Evolutionary conservation across 2,329 filamentous ascomycete species (phyloP), one percentile per base, ranked within the genome.

Genomic region (Thielaviopsis populi): DNA sequence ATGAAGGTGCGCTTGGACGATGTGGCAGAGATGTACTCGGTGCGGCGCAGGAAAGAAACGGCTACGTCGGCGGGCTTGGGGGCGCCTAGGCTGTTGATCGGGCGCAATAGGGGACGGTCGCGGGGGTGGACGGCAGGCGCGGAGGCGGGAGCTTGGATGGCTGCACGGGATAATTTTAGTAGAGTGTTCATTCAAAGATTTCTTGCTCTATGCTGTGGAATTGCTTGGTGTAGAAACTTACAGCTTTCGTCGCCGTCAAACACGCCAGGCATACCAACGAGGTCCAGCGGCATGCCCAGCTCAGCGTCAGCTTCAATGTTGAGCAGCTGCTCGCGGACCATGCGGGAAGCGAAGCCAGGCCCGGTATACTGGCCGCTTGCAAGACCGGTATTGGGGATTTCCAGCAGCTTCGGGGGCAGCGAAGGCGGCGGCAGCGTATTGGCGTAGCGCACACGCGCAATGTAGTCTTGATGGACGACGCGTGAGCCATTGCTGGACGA

Each of bases 231-330:
- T n/a, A 62, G 56, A 48, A 65, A 76, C 80, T 73, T 80, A 96
- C 91, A 90, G 76, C 87, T 87, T 78, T 97, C 92, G 73, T 97
- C 91, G 65, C 91, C 92, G 70, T 97, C 86, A 71, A 97, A 96
- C 65, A 97, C 86, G 37, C 91, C 91, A 6, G 92, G 92, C 77
- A 97, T 89, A 70, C 94, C 94, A 65, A 97, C 88, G 69, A 99
- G 77, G 73, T 97, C 92, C 72, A 99, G 84, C 66, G 91, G 91
- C 94, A 99, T 97, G 65, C 94, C 94, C 69, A 97, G 82, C 78
- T 99, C 94, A 8, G 91, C 94, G 82, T 99, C 94, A 37, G 91
- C 91, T 75, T 99, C 94, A 67, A 99, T 94, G 72, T 96, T 97
- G 59, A 96, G 79, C 62, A 92, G 89, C 77, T 97, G 94, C 71